Percentiles rank a stretch among this genome's conserved stretches.
These are phyloP conservation scores for Cryptococcus floricola DNA, from an alignment of 1,284 basidiomycete species.

Conservation along the genomic window DNA sequence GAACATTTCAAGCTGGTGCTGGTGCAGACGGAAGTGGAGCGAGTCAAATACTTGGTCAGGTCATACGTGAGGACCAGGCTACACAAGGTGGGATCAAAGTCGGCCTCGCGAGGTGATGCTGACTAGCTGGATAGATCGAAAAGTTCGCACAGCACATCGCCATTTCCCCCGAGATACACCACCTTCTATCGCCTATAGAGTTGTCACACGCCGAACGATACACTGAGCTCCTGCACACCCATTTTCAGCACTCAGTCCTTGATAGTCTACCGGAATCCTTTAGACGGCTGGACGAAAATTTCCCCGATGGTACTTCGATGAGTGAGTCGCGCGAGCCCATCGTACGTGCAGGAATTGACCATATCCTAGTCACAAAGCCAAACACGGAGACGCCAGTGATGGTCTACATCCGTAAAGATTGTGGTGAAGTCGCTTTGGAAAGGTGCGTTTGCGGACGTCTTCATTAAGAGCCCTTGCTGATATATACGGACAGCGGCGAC, in stretches of 20 bases:
- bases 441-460: conserved; percentile 55
- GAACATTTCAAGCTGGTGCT: conserved; percentile 87
- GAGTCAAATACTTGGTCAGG: conserved; percentile 81
- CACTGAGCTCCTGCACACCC: conserved; percentile 64
- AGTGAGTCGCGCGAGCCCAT: conserved; percentile 51
- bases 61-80: conserved; percentile 81
- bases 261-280: conserved; percentile 72
- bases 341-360: conserved; percentile 13
- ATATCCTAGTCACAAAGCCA: conserved; percentile 63
- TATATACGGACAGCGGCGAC: conserved; percentile 33
- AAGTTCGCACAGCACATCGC: conserved; percentile 74
- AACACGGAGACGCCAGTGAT: conserved; percentile 71
- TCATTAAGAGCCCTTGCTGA: background rate
- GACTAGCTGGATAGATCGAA: conserved; percentile 63
- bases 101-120: background rate
- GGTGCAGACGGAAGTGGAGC: conserved; percentile 86
- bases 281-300: conserved; percentile 66
- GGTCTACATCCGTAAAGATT: conserved; percentile 66
- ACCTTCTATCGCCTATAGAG: conserved; percentile 70
- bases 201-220: conserved; percentile 70
- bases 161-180: conserved; percentile 63
- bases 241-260: conserved; percentile 69
- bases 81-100: conserved; percentile 62
- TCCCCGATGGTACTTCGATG: conserved; percentile 64
- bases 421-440: conserved; percentile 65